Evolutionary conservation across 2,329 filamentous ascomycete genomes (phyloP).

Genomic region (Botrytis squamosa): DNA sequence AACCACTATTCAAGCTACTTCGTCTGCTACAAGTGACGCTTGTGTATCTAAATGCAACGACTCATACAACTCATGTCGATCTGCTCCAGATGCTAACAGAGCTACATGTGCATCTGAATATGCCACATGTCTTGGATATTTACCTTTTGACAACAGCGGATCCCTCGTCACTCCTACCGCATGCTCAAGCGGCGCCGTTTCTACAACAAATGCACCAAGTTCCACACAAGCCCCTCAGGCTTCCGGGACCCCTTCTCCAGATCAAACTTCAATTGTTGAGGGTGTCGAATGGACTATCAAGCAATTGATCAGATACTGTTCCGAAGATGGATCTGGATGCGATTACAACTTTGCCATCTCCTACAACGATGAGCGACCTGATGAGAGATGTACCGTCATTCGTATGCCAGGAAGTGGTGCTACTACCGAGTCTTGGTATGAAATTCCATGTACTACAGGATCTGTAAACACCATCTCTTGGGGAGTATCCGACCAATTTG

Average conservation of each 20-base stretch:
- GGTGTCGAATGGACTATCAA: neutral
- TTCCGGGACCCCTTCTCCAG: neutral
- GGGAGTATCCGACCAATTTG: slow-evolving; percentile 2
- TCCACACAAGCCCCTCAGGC: neutral
- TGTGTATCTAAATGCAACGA: neutral
- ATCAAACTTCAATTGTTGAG: neutral
- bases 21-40: neutral
- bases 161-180: neutral
- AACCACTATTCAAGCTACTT: neutral
- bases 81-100: neutral
- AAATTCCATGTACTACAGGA: slow-evolving; percentile 1
- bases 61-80: neutral
- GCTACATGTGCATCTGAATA: neutral
- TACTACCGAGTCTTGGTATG: neutral
- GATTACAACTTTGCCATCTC: slow-evolving; percentile 11
- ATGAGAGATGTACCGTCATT: slow-evolving; percentile 2
- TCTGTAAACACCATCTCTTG: slow-evolving; percentile 4
- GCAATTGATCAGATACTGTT: slow-evolving; percentile 8
- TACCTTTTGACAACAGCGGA: neutral
- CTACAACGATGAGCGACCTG: neutral
- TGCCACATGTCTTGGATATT: slow-evolving; percentile 3
- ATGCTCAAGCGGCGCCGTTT: neutral
- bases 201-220: neutral
- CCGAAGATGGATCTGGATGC: neutral
- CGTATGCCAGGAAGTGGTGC: slow-evolving; percentile 7